Evolutionary conservation across 805 yeast genomes (phyloP).

Genomic region (Candida easanensis): DNA sequence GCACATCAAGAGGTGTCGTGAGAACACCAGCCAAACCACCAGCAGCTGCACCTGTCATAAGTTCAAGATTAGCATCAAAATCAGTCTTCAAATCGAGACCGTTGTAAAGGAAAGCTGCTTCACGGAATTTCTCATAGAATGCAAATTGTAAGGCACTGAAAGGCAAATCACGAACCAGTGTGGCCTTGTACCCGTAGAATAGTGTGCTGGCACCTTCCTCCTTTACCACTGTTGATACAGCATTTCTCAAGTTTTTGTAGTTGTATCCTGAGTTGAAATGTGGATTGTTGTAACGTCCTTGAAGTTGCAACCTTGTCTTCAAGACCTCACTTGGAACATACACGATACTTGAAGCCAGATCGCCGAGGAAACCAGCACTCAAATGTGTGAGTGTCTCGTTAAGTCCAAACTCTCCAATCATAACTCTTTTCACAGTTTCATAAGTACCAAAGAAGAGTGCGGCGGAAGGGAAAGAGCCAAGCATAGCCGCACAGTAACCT

Average conservation of each 20-base stretch:
- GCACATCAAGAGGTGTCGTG: conserved; percentile 90
- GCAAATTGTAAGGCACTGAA: conserved; percentile 96
- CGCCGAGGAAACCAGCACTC: conserved; percentile 90
- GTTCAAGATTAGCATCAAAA: conserved; percentile 58
- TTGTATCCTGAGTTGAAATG: conserved; percentile 82
- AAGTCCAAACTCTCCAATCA: conserved; percentile 59
- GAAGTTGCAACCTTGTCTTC: conserved; percentile 89
- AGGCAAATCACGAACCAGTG: conserved; percentile 88
- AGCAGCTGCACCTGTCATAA: conserved; percentile 90
- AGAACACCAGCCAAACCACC: conserved; percentile 89
- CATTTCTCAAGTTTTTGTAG: conserved; percentile 71
- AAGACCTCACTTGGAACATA: conserved; percentile 96
- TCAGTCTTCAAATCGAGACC: conserved; percentile 35
- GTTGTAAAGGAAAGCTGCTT: conserved; percentile 47
- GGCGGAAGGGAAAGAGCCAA: conserved; percentile 93
- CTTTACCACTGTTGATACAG: conserved; percentile 58
- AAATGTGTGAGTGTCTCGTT: conserved; percentile 82
- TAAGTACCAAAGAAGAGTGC: conserved; percentile 92
- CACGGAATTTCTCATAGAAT: conserved; percentile 82
- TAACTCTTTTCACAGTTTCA: conserved; percentile 70
- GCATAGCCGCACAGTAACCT: conserved; percentile 88
- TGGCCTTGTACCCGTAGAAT: conserved; percentile 91
- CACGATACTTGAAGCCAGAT: conserved; percentile 79
- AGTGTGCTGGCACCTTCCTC: conserved; percentile 76
- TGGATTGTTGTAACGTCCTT: conserved; percentile 82